A percentile compares a stretch with the other conserved stretches of the same genome.
These are phyloP conservation scores for Lachancea sp. DNA, from an alignment of 805 yeast species.

Conservation along the genomic window DNA sequence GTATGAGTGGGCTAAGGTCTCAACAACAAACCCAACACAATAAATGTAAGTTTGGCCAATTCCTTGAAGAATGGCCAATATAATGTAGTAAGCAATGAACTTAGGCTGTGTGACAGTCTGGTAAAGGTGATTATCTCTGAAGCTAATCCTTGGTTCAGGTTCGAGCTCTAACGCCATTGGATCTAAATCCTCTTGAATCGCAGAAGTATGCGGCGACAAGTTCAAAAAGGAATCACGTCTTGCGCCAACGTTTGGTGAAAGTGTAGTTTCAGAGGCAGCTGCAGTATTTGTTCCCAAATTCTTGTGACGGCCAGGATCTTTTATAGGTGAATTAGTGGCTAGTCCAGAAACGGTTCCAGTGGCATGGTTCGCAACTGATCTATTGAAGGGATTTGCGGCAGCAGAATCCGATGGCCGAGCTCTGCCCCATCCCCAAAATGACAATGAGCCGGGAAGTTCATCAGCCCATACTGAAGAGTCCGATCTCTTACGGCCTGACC, in stretches of 20 bases:
- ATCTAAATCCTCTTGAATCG: not conserved
- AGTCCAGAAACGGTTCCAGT: not conserved
- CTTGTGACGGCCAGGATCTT: not conserved
- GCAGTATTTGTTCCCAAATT: not conserved
- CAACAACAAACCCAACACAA: conserved; percentile 68
- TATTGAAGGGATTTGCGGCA: not conserved
- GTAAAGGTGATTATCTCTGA: conserved; percentile 15
- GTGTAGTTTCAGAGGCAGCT: not conserved
- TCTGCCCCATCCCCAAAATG: conserved; percentile 26
- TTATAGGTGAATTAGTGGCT: not conserved
- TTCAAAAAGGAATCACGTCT: conserved; percentile 7
- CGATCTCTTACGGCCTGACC: conserved; percentile 10
- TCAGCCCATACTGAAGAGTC: conserved; percentile 22
- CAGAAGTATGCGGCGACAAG: not conserved
- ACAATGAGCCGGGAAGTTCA: conserved; percentile 22
- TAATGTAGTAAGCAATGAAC: conserved; percentile 47
- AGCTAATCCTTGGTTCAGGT: not conserved
- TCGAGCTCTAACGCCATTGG: not conserved
- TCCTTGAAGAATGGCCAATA: conserved; percentile 54
- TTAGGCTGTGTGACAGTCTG: conserved; percentile 26
- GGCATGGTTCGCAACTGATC: not conserved
- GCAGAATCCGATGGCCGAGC: conserved; percentile 5
- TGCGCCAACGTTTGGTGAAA: not conserved
- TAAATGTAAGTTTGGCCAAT: conserved; percentile 68
- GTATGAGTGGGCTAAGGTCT: conserved; percentile 35